A percentile compares a stretch with the other conserved stretches of the same genome.
Conservation (phyloP, 176 grass and related monocot genomes). For the Calamus simplicifolius region DNA sequence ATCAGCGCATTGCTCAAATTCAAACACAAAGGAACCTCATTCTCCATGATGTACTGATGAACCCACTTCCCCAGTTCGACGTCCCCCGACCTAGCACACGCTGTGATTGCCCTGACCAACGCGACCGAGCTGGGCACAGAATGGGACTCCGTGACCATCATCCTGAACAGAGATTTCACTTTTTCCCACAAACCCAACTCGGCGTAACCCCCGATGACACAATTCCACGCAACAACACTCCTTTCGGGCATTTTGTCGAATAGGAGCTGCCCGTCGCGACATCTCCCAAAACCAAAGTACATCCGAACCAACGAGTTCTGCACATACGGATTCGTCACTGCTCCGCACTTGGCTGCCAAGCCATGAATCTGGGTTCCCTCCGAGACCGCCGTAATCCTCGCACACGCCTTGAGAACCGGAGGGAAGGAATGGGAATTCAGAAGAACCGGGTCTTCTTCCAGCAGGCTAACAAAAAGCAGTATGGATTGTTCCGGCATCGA, state of each 20-base stretch:
- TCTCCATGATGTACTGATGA: background rate
- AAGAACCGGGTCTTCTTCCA: no score
- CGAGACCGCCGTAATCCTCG: background rate
- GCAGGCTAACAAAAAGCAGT: no score
- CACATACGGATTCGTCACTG: background rate
- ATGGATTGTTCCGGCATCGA: no score
- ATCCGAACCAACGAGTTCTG: background rate
- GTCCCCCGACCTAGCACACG: background rate
- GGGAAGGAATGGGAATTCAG: background rate
- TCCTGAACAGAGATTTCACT: slow-evolving; percentile 2
- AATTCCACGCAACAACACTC: background rate
- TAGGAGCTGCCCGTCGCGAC: background rate
- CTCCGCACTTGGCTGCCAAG: background rate
- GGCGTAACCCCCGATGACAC: background rate
- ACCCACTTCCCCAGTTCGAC: background rate
- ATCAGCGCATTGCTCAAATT: background rate
- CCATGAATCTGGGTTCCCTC: background rate
- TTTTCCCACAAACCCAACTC: slow-evolving; percentile 1
- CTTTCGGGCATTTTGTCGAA: background rate
- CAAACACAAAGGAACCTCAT: background rate
- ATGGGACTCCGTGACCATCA: background rate
- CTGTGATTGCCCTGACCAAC: background rate
- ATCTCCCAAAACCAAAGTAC: background rate
- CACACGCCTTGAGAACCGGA: background rate
- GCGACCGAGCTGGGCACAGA: background rate